Evolutionary conservation across 176 grass and related monocot species (phyloP), one percentile per base, ranked within the genome.

Genomic region (Musa troglodytarum): DNA sequence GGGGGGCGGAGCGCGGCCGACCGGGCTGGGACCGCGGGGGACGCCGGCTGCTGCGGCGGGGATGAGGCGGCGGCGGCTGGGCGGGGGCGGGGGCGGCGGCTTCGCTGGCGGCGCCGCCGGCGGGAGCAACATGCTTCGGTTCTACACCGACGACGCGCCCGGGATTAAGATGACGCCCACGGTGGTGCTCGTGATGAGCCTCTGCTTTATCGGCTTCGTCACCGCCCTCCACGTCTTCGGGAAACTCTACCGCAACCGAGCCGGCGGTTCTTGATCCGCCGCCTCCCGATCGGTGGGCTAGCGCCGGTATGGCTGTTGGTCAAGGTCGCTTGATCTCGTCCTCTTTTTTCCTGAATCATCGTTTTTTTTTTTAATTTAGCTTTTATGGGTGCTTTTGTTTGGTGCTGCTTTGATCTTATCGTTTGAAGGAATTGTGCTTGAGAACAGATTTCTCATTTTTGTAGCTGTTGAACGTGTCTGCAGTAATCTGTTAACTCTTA

Each of bases 131-230:
- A 63, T 80, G 78, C 68, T 80, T 0, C 68, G 78, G 13, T 80
- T 80, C 78, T 72, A 80, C 68, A 80, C 78, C 20, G 78, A 80
- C 55, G 78, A 80, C 12, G 78, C 69, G 1, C 78, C 78, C 9
- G 68, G 69, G 8, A 55, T 80, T 28, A 80, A 72, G 78, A 73
- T 80, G 78, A 17, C 78, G 19, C 78, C 78, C 55, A 80, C 78
- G 12, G 78, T 80, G 10, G 78, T 80, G 52, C 69, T 80, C 25
- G 78, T 80, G 68, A 80, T 80, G 78, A 80, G 78, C 56, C 69
- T 80, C 43, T 80, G 78, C 78, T 80, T 80, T 49, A 80, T 80
- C 29, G 78, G 78, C 26, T 80, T 80, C 78, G 78, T 80, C 69
- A 80, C 78, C 34, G 78, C 78, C 9, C 78, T 80, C 55, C 78